Base-by-base conservation (phyloP, 2,329 filamentous ascomycete species). In the Macroventuria anomochaeta region DNA sequence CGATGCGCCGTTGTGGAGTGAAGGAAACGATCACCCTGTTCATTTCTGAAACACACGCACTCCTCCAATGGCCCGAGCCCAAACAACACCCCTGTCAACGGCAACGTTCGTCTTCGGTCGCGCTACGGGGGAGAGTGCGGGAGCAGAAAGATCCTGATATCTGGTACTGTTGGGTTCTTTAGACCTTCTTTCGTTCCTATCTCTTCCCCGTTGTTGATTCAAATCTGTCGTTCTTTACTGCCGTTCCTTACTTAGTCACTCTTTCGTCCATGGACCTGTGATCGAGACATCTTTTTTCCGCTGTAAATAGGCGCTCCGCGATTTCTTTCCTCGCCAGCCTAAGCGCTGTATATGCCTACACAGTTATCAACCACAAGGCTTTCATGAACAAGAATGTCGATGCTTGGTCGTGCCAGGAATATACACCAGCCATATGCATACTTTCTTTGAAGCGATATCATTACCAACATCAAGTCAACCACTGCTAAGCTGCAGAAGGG, bases 311-410 rank as follows among this genome's bases (percentile, higher is more conserved):
- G 39, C 55, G 21, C 15, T 54, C 39, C 46, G 39, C 39, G 21
- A 25, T 38, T n/a, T 32, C 18, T 41, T 31, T 40, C 39, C 39
- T 53, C 26, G 26, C 48, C 20, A 32, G 48, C 40, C 20, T 28
- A 10, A 52, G 51, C 26, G 38, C 51, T 29, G 55, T 46, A 18
- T 42, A 40, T 28, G 52, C 55, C 18, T 52, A 55, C 46, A 58
- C 55, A n/a, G 55, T 51, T 18, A 47, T 58, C 18, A 39, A 31
- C 29, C 55, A 58, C 20, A 41, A 54, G n/a, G 32, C 37, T n/a
- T 75, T 74, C 58, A 74, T 76, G 70, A 55, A 59, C 52, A 76
- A 75, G 59, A 75, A 75, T 57, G 72, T 76, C 46, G 74, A 76
- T 55, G 69, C 73, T 5, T 75, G 26, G 70, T 75, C 36, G 50